Evolutionary conservation across 768 basidiomycete species (phyloP), one percentile per base, ranked within the genome.

Genomic region (Tylopilus vinaceipallidus): DNA sequence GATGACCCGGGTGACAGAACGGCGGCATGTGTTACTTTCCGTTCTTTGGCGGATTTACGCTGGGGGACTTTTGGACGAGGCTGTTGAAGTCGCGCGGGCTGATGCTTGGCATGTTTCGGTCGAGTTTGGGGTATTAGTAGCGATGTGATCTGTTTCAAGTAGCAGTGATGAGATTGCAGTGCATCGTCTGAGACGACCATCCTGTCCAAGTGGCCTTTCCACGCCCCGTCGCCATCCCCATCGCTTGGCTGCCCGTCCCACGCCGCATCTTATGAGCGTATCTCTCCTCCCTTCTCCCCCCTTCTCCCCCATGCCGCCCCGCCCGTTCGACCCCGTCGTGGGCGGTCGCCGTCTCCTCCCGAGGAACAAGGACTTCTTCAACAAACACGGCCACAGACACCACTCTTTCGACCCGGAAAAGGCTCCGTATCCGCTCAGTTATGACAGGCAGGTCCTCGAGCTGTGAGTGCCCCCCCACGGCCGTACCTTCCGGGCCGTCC

Each of bases 381-480:
- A 68, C 56, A 86, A 83, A 58, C 63, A 83, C 58, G 86, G 86
- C 39, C 78, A 78, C 40, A 74, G 74, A 46, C 82, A 85, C 51
- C 88, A 89, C 62, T 74, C 78, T 16, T 83, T 82, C 60, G 83
- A 83, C 53, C 76, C 75, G 33, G 84, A 87, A 63, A 88, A 90
- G 70, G 88, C 85, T 2, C 88, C 87, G 2, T 91, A 91, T 71
- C 88, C 88, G 1, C 62, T 86, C 32, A 83, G 80, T 22, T 90
- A 88, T 63, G 83, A 88, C 62, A 75, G 74, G 43, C 70, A 81
- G 36, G 71, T 87, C 46, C 69, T 89, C 35, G 86, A 88, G 59
- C 69, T 86, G 88, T 89, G 65, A 62, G 82, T 73, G n/a, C n/a
- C 11, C 1, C 16, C 22, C 19, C n/a, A 6, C 40, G 16, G 3